phyloP scores from a whole-genome alignment of 306 rosid species.

The Luffa aegyptiaca region DNA sequence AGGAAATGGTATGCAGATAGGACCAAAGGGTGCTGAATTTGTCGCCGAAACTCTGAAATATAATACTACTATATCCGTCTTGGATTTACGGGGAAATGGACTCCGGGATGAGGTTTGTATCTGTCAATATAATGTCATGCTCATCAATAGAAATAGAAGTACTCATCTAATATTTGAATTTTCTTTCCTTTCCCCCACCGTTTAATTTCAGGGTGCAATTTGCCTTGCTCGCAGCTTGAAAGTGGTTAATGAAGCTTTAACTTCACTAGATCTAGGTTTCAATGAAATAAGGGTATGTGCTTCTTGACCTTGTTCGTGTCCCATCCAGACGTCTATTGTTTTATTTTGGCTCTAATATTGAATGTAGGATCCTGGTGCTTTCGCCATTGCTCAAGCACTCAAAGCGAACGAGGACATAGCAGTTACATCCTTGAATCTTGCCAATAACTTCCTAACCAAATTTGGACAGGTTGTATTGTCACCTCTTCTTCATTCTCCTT shows the following conservation, averaged over 20 bases:
- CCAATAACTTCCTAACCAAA: conserved; percentile 86
- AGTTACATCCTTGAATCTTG: conserved; percentile 62
- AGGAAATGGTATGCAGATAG: conserved; percentile 43
- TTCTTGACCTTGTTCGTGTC: neutral
- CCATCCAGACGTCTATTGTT: neutral
- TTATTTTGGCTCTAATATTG: conserved; percentile 5
- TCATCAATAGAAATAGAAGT: neutral
- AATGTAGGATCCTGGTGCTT: conserved; percentile 90
- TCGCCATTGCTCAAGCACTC: conserved; percentile 96
- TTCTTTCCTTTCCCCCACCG: conserved; percentile 5
- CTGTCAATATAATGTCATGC: neutral
- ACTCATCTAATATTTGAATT: conserved; percentile 3
- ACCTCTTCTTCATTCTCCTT: neutral
- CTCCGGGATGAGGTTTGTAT: conserved; percentile 76
- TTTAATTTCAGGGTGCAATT: conserved; percentile 64
- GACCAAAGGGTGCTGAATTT: conserved; percentile 88
- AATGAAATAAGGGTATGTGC: conserved; percentile 79
- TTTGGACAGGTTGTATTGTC: conserved; percentile 82
- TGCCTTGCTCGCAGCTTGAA: conserved; percentile 95
- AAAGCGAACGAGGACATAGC: conserved; percentile 85
- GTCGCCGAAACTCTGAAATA: conserved; percentile 85
- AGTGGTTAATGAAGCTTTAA: conserved; percentile 93
- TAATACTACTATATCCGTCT: conserved; percentile 69
- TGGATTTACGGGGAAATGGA: conserved; percentile 90
- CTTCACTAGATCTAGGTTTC: conserved; percentile 83